A percentile compares a stretch with the other conserved stretches of the same genome.
Conservation (phyloP, 2,329 filamentous ascomycete genomes). For the Purpureocillium lavendulum region DNA sequence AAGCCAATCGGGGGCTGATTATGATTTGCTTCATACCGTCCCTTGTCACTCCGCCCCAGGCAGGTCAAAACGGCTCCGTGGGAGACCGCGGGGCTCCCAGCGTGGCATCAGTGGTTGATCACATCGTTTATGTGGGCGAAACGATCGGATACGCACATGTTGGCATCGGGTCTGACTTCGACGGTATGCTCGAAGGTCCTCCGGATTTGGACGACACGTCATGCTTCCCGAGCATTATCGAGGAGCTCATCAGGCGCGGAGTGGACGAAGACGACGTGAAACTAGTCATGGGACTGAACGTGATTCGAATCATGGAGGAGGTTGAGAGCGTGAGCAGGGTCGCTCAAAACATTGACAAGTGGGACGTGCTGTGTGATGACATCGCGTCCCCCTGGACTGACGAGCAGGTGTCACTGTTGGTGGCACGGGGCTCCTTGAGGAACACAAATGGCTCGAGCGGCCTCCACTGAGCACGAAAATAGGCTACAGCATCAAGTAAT, state of each 20-base stretch:
- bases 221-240: slow-evolving; percentile 51
- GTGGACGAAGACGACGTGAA: slow-evolving; percentile 1
- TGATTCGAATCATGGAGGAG: not conserved
- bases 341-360: no score
- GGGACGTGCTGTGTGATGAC: no score
- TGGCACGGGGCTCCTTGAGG: no score
- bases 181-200: slow-evolving; percentile 59
- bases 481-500: no score
- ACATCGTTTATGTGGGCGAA: slow-evolving; percentile 69
- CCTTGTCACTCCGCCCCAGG: no score
- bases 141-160: slow-evolving; percentile 76
- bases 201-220: slow-evolving; percentile 70
- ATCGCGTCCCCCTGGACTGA: no score
- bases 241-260: slow-evolving; percentile 5
- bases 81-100: slow-evolving; percentile 61
- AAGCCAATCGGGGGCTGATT: slow-evolving; percentile 59
- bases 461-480: no score
- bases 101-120: slow-evolving; percentile 63
- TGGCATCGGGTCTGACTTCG: slow-evolving; percentile 76
- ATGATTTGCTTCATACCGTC: slow-evolving; percentile 72
- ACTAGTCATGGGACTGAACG: not conserved
- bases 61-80: slow-evolving; percentile 44
- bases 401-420: no score
- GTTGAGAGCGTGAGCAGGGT: not conserved
- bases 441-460: no score